These are phyloP conservation scores for Moesziomyces globuligerus DNA, from an alignment of 1,284 basidiomycete genomes.

Conservation along the genomic window DNA sequence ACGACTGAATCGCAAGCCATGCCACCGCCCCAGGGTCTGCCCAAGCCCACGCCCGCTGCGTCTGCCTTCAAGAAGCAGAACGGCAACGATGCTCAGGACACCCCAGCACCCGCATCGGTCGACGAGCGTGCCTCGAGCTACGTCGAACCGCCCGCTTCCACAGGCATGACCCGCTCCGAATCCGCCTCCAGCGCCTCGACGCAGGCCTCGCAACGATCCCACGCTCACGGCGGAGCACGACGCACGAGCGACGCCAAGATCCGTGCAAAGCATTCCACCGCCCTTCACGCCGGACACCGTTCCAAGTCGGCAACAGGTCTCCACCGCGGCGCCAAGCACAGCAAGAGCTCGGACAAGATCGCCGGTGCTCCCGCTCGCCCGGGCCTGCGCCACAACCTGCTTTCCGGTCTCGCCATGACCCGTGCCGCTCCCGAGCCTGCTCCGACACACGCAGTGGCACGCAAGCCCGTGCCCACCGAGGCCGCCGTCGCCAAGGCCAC, in stretches of 20 bases:
- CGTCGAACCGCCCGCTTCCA: slow-evolving; percentile 4
- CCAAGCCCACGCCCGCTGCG: slow-evolving; percentile 35
- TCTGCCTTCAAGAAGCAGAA: slow-evolving; percentile 27
- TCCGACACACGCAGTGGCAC: slow-evolving; percentile 20
- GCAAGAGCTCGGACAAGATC: slow-evolving; percentile 47
- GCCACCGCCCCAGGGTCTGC: slow-evolving; percentile 38
- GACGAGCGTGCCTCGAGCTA: not conserved
- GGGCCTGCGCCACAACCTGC: slow-evolving; percentile 36
- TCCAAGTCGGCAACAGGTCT: slow-evolving; percentile 42
- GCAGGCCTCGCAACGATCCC: slow-evolving; percentile 33
- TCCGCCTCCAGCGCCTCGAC: slow-evolving; percentile 42
- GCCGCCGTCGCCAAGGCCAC: slow-evolving; percentile 11
- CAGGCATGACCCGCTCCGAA: slow-evolving; percentile 38
- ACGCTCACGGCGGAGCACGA: slow-evolving; percentile 16
- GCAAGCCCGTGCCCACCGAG: slow-evolving; percentile 34
- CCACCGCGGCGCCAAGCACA: slow-evolving; percentile 38
- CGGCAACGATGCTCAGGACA: slow-evolving; percentile 1
- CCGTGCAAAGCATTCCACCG: slow-evolving; percentile 8
- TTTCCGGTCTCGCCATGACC: slow-evolving; percentile 49
- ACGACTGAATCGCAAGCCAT: slow-evolving; percentile 18
- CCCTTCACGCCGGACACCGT: slow-evolving; percentile 36
- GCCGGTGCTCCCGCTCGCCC: slow-evolving; percentile 24
- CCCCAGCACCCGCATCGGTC: not conserved
- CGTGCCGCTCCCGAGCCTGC: slow-evolving; percentile 36
- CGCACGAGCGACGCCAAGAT: slow-evolving; percentile 31